Conservation (phyloP, 306 rosid genomes). For the Trifolium repens region DNA sequence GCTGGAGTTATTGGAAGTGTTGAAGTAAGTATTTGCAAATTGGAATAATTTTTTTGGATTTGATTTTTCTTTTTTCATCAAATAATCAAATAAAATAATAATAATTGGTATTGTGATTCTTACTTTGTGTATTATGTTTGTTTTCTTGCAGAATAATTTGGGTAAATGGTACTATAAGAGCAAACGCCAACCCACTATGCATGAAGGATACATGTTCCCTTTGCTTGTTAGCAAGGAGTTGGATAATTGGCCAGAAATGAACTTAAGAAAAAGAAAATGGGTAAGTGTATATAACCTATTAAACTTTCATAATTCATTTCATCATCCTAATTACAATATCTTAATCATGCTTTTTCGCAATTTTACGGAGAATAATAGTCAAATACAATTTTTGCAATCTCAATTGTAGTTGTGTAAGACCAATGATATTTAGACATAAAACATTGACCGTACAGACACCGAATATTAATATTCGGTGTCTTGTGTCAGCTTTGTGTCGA, state of each 20-base stretch:
- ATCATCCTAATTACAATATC: background rate
- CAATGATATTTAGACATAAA: too few relatives aligned
- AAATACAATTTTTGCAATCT: background rate
- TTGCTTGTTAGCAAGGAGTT: constrained; percentile 67
- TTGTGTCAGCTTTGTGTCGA: too few relatives aligned
- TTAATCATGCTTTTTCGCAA: background rate
- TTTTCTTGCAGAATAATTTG: constrained; percentile 57
- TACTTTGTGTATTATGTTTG: constrained; percentile 27
- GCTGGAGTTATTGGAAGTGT: constrained; percentile 83
- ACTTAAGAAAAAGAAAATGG: constrained; percentile 71
- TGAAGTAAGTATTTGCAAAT: constrained; percentile 57
- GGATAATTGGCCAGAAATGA: constrained; percentile 84
- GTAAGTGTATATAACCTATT: constrained; percentile 52
- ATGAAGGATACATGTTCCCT: constrained; percentile 82
- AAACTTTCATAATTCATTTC: background rate
- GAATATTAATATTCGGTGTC: too few relatives aligned
- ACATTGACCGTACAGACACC: too few relatives aligned
- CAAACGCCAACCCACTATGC: constrained; percentile 68
- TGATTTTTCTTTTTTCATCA: background rate
- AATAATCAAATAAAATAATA: background rate
- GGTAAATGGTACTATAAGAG: constrained; percentile 82
- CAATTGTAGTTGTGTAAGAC: background rate
- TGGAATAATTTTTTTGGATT: constrained; percentile 18
- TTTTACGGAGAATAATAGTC: background rate
- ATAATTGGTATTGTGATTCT: constrained; percentile 29